Evolutionary conservation across 106 monocot genomes (phyloP), one percentile per base, ranked within the genome.

Genomic region (Dioscorea zingiberensis): DNA sequence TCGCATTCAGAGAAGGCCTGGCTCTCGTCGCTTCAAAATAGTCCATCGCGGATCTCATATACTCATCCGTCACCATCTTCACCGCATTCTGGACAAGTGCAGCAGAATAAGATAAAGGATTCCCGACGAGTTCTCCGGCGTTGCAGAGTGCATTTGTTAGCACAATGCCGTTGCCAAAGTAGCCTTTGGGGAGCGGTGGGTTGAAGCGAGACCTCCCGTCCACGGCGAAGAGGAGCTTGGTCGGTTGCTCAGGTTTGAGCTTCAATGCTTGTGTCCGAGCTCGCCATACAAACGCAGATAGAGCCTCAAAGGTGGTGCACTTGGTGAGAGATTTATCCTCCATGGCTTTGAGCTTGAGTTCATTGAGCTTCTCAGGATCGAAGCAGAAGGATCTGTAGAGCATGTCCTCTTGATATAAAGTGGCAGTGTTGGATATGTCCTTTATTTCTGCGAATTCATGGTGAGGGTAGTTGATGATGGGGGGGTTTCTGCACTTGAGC

Each of bases 141-240:
- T 30, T 29, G 30, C 84, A 78, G 18, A 93, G 21, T 2, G 85
- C 66, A 61, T 88, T 80, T 13, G 93, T 88, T 6, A 93, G 73
- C 58, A 88, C 93, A 9, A 93, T 93, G 17, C 93, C 93, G 27
- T 93, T 93, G 1, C 85, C 93, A 48, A 85, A 93, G 57, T 88
- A 88, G 24, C 93, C 88, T n/a, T 75, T 80, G 0, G 88, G 93
- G 4, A 93, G 80, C 15, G 80, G 85, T 0, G 93, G 93, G 7
- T 74, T 58, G 61, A 93, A 83, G 21, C 79, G 66, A n/a, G 69
- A 9, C 14, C 93, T 65, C 7, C 85, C 93, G 47, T 88, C 93
- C 0, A 93, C 93, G 11, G 93, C 88, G 47, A 93, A 93, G 14
- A 93, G 80, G 1, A 88, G 78, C 73, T 93, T 93, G 1, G 93